Evolutionary conservation across 2,329 filamentous ascomycete genomes (phyloP).

Genomic region (Phaeosphaeriaceae sp.): DNA sequence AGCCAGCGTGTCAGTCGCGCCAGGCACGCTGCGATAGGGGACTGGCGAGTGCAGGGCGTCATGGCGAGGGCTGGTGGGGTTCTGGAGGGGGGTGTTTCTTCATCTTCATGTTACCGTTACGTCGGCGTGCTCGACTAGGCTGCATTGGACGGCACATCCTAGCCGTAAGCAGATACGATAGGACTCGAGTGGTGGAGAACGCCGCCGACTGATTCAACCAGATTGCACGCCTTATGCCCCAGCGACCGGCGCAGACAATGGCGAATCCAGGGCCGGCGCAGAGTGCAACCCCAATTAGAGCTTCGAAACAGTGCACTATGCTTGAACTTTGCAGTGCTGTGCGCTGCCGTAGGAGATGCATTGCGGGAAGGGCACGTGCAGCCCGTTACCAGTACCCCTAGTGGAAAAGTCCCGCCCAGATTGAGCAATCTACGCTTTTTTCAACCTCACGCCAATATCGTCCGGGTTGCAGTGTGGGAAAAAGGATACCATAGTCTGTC

Average conservation of each 20-base stretch:
- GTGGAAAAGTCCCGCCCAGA: not conserved
- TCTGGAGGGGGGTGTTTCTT: constrained; percentile 32
- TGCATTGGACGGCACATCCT: constrained; percentile 15
- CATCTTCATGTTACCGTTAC: constrained; percentile 43
- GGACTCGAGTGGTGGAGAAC: constrained; percentile 20
- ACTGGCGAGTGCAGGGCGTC: constrained; percentile 32
- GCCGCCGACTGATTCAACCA: constrained; percentile 36
- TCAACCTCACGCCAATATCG: constrained; percentile 9
- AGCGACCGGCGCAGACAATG: constrained; percentile 15
- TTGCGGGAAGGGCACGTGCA: constrained; percentile 19
- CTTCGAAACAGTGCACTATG: constrained; percentile 6
- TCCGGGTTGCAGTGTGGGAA: not conserved
- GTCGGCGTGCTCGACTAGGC: constrained; percentile 34
- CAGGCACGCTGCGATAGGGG: constrained; percentile 26
- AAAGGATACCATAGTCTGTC: not conserved
- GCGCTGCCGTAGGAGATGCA: constrained; percentile 7
- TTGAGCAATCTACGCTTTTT: constrained; percentile 5
- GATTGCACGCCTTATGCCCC: constrained; percentile 24
- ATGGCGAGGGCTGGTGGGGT: constrained; percentile 39
- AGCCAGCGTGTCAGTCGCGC: constrained; percentile 27
- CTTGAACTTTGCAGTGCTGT: not conserved
- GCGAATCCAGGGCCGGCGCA: not conserved
- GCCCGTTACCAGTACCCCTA: constrained; percentile 7
- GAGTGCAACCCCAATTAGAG: constrained; percentile 15
- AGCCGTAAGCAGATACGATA: constrained; percentile 20